Base-by-base conservation (phyloP, 805 yeast genomes). In the Debaryomyces castellii region DNA sequence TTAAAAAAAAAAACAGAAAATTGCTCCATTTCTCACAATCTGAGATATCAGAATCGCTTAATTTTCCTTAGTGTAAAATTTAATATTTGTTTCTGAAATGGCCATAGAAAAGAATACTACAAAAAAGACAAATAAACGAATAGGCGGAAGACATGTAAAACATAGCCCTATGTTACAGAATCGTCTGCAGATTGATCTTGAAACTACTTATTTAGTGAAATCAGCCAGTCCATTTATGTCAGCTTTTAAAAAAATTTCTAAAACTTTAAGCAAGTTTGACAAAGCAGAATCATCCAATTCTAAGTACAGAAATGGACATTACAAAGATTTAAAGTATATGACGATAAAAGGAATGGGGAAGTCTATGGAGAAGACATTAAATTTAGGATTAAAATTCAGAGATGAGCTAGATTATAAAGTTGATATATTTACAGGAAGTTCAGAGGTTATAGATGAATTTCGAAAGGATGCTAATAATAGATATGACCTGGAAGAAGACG, bases 371-470 rank as follows among this genome's bases (percentile, higher is more conserved):
- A 84, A 78, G 54, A 80, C 84, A 0, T 49, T 86, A n/a, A 69
- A 82, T 11, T 50, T 90, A 1, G 96, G 81, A 0, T 60, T 81
- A 22, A 76, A 81, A 55, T 85, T 83, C 57, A 78, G 78, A 53
- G 67, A 66, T 12, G 75, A 77, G 27, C 66, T 73, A 34, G 73
- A 76, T 7, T 69, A 76, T 57, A 69, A 59, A 47, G 80, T 87
- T 7, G 89, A 85, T 10, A 55, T 87, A 1, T 60, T 64, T 23
- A 89, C 96, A 0, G 82, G 77, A 20, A 80, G 85, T 4, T 74
- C 85, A 0, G 77, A 78, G 21, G 90, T 89, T 0, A 58, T 87
- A 21, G 97, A 90, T 63, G 96, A 89, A 62, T 72, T 82, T 39
- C 52, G 57, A 38, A 48, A 40, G 28, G 32, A 44, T 12, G 40